Conservation (phyloP, 2,329 filamentous ascomycete species). For the Penicillium freii region DNA sequence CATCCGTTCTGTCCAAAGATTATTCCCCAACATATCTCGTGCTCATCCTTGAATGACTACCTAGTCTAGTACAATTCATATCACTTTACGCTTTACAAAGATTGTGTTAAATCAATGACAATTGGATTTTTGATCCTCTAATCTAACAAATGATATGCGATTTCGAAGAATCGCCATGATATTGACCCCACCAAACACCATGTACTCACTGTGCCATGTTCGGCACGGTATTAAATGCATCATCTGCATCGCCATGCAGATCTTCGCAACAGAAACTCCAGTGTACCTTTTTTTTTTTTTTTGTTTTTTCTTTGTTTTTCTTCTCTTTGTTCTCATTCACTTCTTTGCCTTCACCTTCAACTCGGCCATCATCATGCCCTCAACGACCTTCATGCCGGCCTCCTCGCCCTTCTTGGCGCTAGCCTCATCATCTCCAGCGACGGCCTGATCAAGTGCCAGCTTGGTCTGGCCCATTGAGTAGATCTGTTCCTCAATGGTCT, state of each 20-base stretch:
- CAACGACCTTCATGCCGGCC: slow-evolving; percentile 50
- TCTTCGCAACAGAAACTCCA: slow-evolving; percentile 1
- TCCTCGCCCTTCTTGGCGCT: slow-evolving; percentile 52
- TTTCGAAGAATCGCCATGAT: slow-evolving; percentile 3
- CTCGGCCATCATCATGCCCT: slow-evolving; percentile 50
- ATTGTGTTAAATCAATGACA: background rate
- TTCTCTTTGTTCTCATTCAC: slow-evolving; percentile 15
- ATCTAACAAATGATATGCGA: slow-evolving; percentile 2
- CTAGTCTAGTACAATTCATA: background rate
- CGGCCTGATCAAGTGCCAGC: slow-evolving; percentile 77
- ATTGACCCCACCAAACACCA: slow-evolving; percentile 5
- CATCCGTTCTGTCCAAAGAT: background rate
- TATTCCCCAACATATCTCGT: slow-evolving; percentile 6
- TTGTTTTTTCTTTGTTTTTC: background rate
- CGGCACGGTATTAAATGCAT: slow-evolving; percentile 1
- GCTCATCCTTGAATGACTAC: background rate
- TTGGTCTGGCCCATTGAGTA: slow-evolving; percentile 90
- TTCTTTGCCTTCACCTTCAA: slow-evolving; percentile 21
- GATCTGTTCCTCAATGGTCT: slow-evolving; percentile 90
- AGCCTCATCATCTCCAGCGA: slow-evolving; percentile 58
- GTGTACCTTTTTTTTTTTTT: background rate
- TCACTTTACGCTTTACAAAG: background rate
- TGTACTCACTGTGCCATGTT: slow-evolving; percentile 2
- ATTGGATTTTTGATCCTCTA: slow-evolving; percentile 2
- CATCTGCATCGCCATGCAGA: slow-evolving; percentile 8